Percentiles rank a stretch among this genome's conserved stretches.
Conservation (phyloP, 257 asterid genomes). For the Forsythia viridissima region DNA sequence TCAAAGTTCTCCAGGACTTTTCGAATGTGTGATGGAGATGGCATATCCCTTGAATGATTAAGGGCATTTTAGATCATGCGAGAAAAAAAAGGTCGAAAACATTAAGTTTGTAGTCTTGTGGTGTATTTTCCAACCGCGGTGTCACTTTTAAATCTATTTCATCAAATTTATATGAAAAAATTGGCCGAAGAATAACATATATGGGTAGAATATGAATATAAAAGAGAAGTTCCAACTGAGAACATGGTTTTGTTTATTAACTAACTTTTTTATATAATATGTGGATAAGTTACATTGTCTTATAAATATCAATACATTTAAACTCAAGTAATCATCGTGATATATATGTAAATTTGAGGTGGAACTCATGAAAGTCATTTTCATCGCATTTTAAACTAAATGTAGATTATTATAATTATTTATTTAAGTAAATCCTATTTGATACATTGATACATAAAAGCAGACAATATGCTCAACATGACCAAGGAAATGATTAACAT, state of each 20-base stretch:
- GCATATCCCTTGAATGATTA: neutral
- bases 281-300: neutral
- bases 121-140: neutral
- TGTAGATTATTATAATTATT: neutral
- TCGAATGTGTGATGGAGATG: conserved; percentile 4
- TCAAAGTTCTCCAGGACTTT: conserved; percentile 14
- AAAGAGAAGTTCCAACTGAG: neutral
- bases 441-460: neutral
- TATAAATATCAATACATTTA: neutral
- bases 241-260: neutral
- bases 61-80: neutral
- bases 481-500: neutral
- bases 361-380: neutral
- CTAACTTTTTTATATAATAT: neutral
- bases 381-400: neutral
- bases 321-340: neutral
- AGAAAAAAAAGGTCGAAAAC: neutral
- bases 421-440: neutral
- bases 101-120: neutral
- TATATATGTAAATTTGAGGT: neutral
- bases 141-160: neutral
- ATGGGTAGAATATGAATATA: neutral
- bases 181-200: neutral
- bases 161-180: neutral
- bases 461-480: neutral